phyloP scores from a whole-genome alignment of 1,284 basidiomycete species.

The Megacollybia platyphylla region DNA sequence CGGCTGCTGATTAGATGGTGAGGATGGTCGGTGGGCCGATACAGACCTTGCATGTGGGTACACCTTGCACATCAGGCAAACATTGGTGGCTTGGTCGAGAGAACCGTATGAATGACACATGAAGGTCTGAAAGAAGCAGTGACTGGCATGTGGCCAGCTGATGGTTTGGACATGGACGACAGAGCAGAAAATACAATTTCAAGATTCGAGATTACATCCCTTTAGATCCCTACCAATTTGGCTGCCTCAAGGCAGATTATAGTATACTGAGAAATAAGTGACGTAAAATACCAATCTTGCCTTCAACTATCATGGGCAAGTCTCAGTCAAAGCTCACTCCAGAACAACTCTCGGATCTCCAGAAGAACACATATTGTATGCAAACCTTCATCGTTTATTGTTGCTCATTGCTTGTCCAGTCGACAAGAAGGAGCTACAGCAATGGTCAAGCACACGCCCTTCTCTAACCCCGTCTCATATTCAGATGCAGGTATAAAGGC shows the following conservation, averaged over 20 bases:
- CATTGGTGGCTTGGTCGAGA: conserved; percentile 45
- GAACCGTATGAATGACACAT: conserved; percentile 69
- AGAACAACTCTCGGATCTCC: conserved; percentile 91
- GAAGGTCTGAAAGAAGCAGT: background rate
- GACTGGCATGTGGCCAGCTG: too few relatives aligned
- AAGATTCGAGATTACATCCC: too few relatives aligned
- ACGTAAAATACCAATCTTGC: background rate
- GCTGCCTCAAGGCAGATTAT: conserved; percentile 1
- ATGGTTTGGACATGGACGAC: too few relatives aligned
- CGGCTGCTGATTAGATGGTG: conserved; percentile 9
- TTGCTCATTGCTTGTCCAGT: conserved; percentile 36
- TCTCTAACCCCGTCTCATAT: conserved; percentile 16
- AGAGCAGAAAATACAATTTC: too few relatives aligned
- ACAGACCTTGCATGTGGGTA: conserved; percentile 50
- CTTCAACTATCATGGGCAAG: conserved; percentile 67
- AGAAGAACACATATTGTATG: conserved; percentile 98
- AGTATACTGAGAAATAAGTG: too few relatives aligned
- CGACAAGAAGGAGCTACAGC: conserved; percentile 99
- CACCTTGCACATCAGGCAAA: conserved; percentile 75
- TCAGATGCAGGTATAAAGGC: conserved; percentile 74
- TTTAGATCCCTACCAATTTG: too few relatives aligned
- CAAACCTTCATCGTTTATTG: conserved; percentile 13
- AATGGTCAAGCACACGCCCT: conserved; percentile 53
- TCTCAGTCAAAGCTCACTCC: conserved; percentile 92
- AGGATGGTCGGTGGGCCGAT: conserved; percentile 6